phyloP scores from a whole-genome alignment of 306 rosid genomes.

The Acmispon strigosus region DNA sequence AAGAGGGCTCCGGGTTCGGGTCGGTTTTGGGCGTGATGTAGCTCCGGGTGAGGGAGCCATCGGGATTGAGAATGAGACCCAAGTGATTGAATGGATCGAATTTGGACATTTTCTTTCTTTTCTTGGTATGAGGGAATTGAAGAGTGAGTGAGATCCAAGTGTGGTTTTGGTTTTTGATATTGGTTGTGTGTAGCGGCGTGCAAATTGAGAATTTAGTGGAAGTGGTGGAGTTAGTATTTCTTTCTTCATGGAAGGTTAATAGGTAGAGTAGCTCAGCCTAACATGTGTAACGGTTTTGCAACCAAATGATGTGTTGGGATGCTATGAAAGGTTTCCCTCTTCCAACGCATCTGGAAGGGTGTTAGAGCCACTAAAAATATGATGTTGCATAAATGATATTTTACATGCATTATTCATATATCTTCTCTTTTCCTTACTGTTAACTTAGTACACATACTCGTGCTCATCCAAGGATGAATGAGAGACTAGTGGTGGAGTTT shows the following conservation, averaged over 20 bases:
- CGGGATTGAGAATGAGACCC: slow-evolving; percentile 27
- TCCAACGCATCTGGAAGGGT: not conserved
- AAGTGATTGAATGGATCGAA: slow-evolving; percentile 47
- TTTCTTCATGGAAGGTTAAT: not conserved
- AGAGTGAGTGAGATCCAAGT: not conserved
- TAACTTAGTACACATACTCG: no score
- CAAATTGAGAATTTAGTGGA: not conserved
- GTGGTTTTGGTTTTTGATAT: not conserved
- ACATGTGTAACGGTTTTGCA: slow-evolving; percentile 25
- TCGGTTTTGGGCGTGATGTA: not conserved
- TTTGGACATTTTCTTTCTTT: slow-evolving; percentile 27
- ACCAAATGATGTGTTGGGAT: not conserved
- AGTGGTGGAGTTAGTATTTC: slow-evolving; percentile 6
- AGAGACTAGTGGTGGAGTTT: no score
- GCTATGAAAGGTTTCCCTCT: not conserved
- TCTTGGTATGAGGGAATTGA: no score
- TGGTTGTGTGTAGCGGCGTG: not conserved
- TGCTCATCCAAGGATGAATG: no score
- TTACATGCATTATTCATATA: no score
- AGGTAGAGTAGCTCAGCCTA: not conserved
- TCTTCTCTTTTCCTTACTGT: no score
- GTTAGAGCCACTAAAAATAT: not conserved
- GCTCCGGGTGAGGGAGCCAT: slow-evolving; percentile 40
- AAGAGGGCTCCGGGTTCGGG: slow-evolving; percentile 21
- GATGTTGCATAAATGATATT: no score